Base-by-base conservation (phyloP, 352 stramenopile species). In the Phytophthora crassamura region DNA sequence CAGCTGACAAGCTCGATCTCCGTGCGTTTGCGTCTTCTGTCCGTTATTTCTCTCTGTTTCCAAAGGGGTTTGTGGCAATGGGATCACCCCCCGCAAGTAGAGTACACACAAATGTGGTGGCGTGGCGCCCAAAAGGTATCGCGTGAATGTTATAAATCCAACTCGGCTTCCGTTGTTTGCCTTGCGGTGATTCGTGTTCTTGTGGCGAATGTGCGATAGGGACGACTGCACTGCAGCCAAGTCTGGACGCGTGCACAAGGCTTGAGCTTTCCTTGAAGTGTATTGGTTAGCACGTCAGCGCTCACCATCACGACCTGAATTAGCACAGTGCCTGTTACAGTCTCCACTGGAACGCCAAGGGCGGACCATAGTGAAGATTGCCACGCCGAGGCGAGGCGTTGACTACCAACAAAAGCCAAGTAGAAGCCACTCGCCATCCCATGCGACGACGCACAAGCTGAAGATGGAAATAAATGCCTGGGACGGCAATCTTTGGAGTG, bases 21-120 rank as follows among this genome's bases (percentile, higher is more conserved):
- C 55, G 30, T 51, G 34, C 57, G 48, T 60, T 11, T 54, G 40
- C 32, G 25, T 62, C 42, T 47, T 62, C 6, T 32, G 46, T 59
- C 46, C 41, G 33, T 59, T 64, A 51, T 58, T 68, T 47, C 33
- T 49, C 41, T 59, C 16, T 41, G 40, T 57, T 40, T 30, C 34
- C n/a, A n/a, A n/a, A 51, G 45, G 38, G 39, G 20, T 47, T 9
- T 64, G 62, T n/a, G 52, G 52, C 53, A 69, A 46, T 57, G 50
- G 50, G 56, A 67, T 35, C 59, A 50, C 50, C 43, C 45, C 47
- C 47, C 48, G 30, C 38, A 47, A 58, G 39, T 64, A 59, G 33
- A 63, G 42, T 69, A 32, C 46, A 43, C 32, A 36, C 43, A 20
- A 52, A n/a, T n/a, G n/a, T 59, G 60, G 45, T 57, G 36, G 16